Conservation (phyloP, 306 rosid species). For the Vicia sativa region DNA sequence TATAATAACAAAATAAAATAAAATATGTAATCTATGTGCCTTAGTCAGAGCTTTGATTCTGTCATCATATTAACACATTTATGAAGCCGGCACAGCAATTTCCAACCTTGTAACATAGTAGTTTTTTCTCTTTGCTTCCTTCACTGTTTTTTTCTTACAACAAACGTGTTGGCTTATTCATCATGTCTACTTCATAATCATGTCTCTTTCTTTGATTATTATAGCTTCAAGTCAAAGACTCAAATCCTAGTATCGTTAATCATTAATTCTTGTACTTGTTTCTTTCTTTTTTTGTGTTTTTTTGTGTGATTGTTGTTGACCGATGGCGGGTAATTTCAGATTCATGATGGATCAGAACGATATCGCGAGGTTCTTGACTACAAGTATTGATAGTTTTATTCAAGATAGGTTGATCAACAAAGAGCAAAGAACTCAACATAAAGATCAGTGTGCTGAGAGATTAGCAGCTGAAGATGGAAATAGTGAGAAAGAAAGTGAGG, state of each 20-base stretch:
- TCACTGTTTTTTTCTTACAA: conserved; percentile 26
- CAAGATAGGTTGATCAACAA: conserved; percentile 67
- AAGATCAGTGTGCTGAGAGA: conserved; percentile 92
- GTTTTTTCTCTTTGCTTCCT: not conserved
- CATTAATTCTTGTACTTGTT: not conserved
- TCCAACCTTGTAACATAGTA: conserved; percentile 35
- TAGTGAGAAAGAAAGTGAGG: conserved; percentile 58
- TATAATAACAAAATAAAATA: conserved; percentile 5
- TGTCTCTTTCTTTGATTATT: conserved; percentile 34
- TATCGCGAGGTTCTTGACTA: conserved; percentile 56
- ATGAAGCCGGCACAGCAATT: conserved; percentile 54
- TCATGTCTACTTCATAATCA: conserved; percentile 3
- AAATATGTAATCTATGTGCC: conserved; percentile 9
- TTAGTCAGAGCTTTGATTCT: conserved; percentile 52
- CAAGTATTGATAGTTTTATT: conserved; percentile 63
- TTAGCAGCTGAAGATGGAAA: conserved; percentile 90
- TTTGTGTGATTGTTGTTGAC: conserved; percentile 13
- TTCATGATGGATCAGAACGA: conserved; percentile 75
- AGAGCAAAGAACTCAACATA: conserved; percentile 67
- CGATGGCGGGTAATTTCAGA: conserved; percentile 59
- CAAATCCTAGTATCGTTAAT: not conserved
- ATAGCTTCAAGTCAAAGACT: conserved; percentile 36
- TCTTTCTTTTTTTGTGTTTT: conserved; percentile 31
- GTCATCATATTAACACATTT: conserved; percentile 41
- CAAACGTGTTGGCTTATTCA: conserved; percentile 32